Percentiles rank a stretch among this genome's conserved stretches.
phyloP scores from a whole-genome alignment of 2,329 filamentous ascomycete species.

The Alternaria triticimaculans region DNA sequence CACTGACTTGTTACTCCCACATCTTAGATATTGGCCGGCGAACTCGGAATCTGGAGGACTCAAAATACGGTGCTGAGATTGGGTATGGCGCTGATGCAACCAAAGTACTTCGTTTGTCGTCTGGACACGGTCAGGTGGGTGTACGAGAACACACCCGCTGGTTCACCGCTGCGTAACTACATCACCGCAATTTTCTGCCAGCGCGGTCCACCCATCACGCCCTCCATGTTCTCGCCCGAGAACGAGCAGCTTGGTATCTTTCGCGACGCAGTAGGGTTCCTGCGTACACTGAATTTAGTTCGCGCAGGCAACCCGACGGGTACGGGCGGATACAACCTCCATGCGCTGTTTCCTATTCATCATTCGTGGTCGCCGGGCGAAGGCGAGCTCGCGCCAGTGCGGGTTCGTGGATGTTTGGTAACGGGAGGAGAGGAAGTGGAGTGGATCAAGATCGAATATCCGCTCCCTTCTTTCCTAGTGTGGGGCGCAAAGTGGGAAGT shows the following conservation, averaged over 20 bases:
- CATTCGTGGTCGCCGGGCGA: not conserved
- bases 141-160: not conserved
- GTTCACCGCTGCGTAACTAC: not conserved
- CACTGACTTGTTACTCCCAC: not conserved
- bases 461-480: constrained; percentile 7
- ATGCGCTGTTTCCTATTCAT: not conserved
- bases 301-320: not conserved
- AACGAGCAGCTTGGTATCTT: not conserved
- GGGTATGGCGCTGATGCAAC: constrained; percentile 18
- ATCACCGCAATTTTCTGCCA: constrained; percentile 2
- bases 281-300: not conserved
- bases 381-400: not conserved
- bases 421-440: not conserved
- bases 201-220: not conserved
- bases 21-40: not conserved
- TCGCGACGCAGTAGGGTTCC: not conserved
- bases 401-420: not conserved
- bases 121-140: constrained; percentile 8
- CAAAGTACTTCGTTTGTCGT: not conserved
- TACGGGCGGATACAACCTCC: not conserved
- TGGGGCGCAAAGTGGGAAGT: constrained; percentile 3
- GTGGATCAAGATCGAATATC: not conserved
- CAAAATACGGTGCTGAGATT: constrained; percentile 12
- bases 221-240: not conserved
- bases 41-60: constrained; percentile 9